These are phyloP conservation scores for Phytophthora europaea DNA, from an alignment of 352 stramenopile species.

Conservation along the genomic window DNA sequence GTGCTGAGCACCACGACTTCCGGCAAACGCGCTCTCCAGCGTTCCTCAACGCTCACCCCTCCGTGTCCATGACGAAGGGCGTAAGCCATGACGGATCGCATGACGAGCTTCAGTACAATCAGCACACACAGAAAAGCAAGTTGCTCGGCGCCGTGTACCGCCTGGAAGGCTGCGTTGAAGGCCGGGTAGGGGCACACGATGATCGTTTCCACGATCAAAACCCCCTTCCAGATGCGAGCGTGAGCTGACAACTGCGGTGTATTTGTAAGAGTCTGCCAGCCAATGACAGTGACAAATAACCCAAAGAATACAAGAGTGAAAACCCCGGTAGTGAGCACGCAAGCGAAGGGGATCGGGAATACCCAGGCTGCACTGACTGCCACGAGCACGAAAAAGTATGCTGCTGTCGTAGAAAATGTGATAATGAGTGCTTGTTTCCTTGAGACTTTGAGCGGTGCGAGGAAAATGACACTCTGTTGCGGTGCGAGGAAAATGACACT, in stretches of 20 bases:
- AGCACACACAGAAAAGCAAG: conserved; percentile 21
- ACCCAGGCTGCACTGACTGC: conserved; percentile 18
- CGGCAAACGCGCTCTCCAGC: conserved; percentile 24
- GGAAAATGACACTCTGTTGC: conserved; percentile 17
- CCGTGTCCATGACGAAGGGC: conserved; percentile 12
- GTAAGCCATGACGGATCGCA: conserved; percentile 19
- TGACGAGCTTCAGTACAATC: conserved; percentile 12
- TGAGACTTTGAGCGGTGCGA: conserved; percentile 14
- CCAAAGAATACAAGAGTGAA: conserved; percentile 21
- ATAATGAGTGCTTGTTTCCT: background rate
- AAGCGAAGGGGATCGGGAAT: conserved; percentile 37
- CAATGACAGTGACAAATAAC: conserved; percentile 13
- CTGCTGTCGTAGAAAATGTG: background rate
- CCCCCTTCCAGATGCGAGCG: conserved; percentile 6
- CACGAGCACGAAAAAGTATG: conserved; percentile 24
- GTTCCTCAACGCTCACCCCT: background rate
- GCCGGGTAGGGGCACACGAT: conserved; percentile 27
- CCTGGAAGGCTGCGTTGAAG: conserved; percentile 24
- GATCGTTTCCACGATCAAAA: conserved; percentile 6
- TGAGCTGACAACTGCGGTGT: conserved; percentile 9
- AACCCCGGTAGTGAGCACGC: conserved; percentile 20
- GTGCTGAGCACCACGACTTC: conserved; percentile 33
- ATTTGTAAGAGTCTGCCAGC: background rate
- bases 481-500: conserved; percentile 14
- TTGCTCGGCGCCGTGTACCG: conserved; percentile 7